Conservation (phyloP, 345 rosid species). For the Tarenaya hassleriana region DNA sequence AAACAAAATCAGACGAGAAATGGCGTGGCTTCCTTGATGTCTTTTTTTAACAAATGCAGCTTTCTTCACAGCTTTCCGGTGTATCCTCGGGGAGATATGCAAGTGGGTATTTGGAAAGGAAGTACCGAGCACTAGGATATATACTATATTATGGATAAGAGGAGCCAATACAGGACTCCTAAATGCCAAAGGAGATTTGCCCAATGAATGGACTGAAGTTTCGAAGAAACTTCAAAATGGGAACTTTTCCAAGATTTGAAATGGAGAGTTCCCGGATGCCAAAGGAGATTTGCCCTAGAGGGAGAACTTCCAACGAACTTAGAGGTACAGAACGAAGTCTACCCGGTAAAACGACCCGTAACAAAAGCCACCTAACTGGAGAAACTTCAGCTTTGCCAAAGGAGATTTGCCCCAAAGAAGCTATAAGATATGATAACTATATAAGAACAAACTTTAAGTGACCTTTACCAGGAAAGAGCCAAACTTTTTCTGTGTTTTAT, state of each 20-base stretch:
- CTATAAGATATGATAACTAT: conserved; percentile 22
- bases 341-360: conserved; percentile 22
- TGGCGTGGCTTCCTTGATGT: conserved; percentile 6
- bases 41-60: conserved; percentile 3
- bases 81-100: neutral
- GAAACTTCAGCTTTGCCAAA: conserved; percentile 35
- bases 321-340: conserved; percentile 19
- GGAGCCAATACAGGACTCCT: conserved; percentile 32
- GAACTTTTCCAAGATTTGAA: conserved; percentile 23
- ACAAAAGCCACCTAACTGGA: conserved; percentile 27
- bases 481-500: neutral
- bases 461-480: conserved; percentile 11
- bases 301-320: conserved; percentile 26
- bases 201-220: conserved; percentile 35
- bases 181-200: conserved; percentile 48
- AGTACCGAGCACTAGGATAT: conserved; percentile 25
- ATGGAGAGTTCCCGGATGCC: conserved; percentile 31
- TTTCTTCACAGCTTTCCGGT: neutral
- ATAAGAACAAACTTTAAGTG: conserved; percentile 22
- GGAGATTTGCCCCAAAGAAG: conserved; percentile 47
- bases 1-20: conserved; percentile 15
- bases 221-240: conserved; percentile 32
- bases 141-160: conserved; percentile 34
- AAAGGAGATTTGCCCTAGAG: conserved; percentile 44
- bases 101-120: conserved; percentile 1